phyloP scores from a whole-genome alignment of 2,329 filamentous ascomycete species.

The Cercospora nicotianae region DNA sequence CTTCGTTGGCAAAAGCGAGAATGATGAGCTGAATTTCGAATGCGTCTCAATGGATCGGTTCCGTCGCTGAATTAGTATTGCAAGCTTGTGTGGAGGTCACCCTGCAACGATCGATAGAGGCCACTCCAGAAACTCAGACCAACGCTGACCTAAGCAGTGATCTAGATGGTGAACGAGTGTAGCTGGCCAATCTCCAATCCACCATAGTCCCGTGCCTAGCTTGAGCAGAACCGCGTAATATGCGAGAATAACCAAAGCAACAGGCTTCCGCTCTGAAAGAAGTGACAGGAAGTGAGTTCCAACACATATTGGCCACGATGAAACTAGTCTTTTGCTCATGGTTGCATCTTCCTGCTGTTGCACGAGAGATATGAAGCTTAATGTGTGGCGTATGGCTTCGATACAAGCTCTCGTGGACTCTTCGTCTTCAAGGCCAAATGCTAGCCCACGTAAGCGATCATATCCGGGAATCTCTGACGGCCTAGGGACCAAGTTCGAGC shows the following conservation, averaged over 20 bases:
- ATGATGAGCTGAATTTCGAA: neutral
- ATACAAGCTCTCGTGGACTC: neutral
- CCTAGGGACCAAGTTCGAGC: neutral
- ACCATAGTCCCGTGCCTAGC: neutral
- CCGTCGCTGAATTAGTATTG: neutral
- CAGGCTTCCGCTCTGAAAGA: neutral
- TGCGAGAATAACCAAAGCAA: neutral
- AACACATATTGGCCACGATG: neutral
- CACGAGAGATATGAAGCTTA: neutral
- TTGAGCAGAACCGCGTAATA: neutral
- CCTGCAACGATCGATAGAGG: neutral
- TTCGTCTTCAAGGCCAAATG: neutral
- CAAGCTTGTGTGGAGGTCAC: neutral
- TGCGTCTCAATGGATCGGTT: neutral
- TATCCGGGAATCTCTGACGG: neutral
- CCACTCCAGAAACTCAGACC: neutral
- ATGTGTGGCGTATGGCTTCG: neutral
- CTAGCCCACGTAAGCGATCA: neutral
- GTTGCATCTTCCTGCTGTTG: neutral
- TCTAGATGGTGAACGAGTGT: neutral
- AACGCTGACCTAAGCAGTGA: neutral
- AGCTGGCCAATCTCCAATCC: neutral
- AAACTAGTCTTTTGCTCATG: neutral
- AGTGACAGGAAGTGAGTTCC: neutral
- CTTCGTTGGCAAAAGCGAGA: neutral